phyloP scores from a whole-genome alignment of 1,139 yeast genomes.

The Hansenula lynferdii region DNA sequence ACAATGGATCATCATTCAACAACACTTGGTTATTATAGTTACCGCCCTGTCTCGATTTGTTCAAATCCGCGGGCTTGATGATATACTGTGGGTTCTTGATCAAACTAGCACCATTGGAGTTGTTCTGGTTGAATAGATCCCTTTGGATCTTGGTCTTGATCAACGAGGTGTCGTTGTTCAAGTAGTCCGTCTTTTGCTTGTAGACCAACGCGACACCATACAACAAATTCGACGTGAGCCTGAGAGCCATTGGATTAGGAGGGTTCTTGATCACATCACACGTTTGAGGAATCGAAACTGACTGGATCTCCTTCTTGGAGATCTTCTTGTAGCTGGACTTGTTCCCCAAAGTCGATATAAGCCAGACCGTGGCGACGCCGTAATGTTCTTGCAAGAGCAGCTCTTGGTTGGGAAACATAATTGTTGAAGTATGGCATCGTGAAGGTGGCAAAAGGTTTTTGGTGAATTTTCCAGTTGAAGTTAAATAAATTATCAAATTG shows the following conservation, averaged over 20 bases:
- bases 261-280: conserved; percentile 33
- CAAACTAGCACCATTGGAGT: conserved; percentile 7
- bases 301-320: conserved; percentile 33
- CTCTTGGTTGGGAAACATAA: conserved; percentile 18
- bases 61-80: conserved; percentile 2
- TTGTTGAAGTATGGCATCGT: too few relatives aligned
- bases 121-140: conserved; percentile 13
- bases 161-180: conserved; percentile 31
- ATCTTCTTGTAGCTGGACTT: conserved; percentile 27
- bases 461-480: not conserved
- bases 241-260: conserved; percentile 30
- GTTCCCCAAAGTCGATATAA: conserved; percentile 42
- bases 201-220: conserved; percentile 55
- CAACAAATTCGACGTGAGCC: conserved; percentile 46
- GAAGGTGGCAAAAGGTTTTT: not conserved
- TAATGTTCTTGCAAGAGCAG: conserved; percentile 15
- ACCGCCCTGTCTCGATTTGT: conserved; percentile 2
- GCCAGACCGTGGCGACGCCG: conserved; percentile 30
- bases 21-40: conserved; percentile 17
- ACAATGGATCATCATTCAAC: conserved; percentile 37
- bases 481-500: not conserved
- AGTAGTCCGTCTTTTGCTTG: conserved; percentile 43
- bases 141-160: conserved; percentile 28
- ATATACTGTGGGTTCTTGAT: conserved; percentile 1
- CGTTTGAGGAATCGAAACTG: conserved; percentile 42